A percentile compares a stretch with the other conserved stretches of the same genome.
phyloP scores from a whole-genome alignment of 1,284 basidiomycete species.

The Malassezia dermatis region DNA sequence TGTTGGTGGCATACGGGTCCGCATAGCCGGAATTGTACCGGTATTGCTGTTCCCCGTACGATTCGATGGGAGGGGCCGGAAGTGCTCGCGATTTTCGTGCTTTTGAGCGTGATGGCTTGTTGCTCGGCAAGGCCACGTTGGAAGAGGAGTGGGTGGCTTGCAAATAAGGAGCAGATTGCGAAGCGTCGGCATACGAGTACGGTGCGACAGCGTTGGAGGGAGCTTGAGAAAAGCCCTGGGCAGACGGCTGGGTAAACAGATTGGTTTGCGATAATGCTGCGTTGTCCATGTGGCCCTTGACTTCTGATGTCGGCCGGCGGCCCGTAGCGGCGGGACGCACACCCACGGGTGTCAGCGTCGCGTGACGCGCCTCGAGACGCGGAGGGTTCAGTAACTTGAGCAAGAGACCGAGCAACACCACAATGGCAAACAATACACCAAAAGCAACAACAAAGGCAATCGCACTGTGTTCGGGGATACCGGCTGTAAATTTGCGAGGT shows the following conservation, averaged over 20 bases:
- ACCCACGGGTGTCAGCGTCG: background rate
- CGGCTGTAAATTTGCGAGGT: background rate
- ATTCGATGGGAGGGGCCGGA: background rate
- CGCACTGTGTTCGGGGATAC: background rate
- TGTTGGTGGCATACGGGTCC: background rate
- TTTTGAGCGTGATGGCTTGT: background rate
- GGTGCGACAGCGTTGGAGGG: background rate
- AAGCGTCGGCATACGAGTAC: background rate
- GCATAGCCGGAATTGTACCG: background rate
- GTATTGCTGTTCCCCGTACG: background rate
- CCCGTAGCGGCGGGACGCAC: background rate
- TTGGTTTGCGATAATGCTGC: background rate
- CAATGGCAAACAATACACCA: background rate
- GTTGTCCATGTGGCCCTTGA: background rate
- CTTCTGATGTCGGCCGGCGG: background rate
- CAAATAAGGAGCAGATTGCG: background rate
- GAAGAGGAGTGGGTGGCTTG: background rate
- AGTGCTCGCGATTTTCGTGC: background rate
- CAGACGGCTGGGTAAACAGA: background rate
- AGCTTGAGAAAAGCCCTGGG: background rate
- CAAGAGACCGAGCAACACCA: conserved; percentile 2
- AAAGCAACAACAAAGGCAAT: conserved; percentile 7
- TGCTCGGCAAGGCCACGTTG: background rate
- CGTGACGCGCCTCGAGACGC: conserved; percentile 7
- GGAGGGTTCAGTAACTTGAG: conserved; percentile 9